Evolutionary conservation across 148 eudicot species (phyloP), one percentile per base, ranked within the genome.

Genomic region (Nepenthes mirabilis): DNA sequence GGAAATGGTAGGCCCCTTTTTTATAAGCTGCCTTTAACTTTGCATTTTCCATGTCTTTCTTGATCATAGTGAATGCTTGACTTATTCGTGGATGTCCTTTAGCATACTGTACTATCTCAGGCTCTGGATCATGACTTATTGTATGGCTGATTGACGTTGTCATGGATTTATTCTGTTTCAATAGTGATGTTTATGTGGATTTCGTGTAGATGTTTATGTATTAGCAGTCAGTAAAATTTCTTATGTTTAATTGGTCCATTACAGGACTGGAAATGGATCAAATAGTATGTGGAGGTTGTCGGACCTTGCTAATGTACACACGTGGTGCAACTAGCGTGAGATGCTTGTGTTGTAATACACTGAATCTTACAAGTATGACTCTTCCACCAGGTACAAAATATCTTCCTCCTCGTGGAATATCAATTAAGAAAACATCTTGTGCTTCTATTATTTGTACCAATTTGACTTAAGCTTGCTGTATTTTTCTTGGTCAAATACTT

Each of bases 271-370:
- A 82, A 54, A 72, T 80, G 90, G 74, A 87, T 58, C 95, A 84
- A 56, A 65, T 87, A 33, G 78, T 87, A 61, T 87, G 95, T 65
- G 83, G 90, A 23, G 82, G 82, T 59, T 87, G 95, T 59, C 90
- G 82, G 54, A 84, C 87, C 47, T 70, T 82, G 58, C 80, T 87
- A 33, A 80, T 82, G 95, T 79, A 87, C 61, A 59, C 95, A 10
- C 85, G 83, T 34, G 95, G 95, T 36, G 95, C 95, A 47, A 70
- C 80, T 34, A 87, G 87, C 72, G 95, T 87, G 51, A 80, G 95
- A 68, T 87, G 95, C 79, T 68, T 87, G 52, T 87, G 90, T 66
- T 87, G 90, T 59, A 87, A 82, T 57, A 84, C 87, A 4, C 81
- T 84, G 68, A 83, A 82, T 68, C 74, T 75, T 12, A 73, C 81